Conservation (phyloP, 2,329 filamentous ascomycete genomes). For the Helicocarpus griseus region DNA sequence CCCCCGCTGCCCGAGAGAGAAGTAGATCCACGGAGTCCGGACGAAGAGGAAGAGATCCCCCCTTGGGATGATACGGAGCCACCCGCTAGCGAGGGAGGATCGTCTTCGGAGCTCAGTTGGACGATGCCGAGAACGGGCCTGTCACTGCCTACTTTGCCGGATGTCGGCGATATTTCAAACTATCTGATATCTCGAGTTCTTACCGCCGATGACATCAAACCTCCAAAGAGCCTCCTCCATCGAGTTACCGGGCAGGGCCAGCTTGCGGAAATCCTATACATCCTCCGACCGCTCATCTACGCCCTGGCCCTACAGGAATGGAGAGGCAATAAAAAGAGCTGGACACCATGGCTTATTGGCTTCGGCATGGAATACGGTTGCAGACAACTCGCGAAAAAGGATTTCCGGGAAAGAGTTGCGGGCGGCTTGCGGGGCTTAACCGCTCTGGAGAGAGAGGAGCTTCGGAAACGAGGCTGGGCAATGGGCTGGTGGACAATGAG, state of each 20-base stretch:
- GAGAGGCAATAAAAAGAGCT: conserved; percentile 63
- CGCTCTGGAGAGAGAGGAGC: conserved; percentile 78
- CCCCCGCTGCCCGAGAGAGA: conserved; percentile 82
- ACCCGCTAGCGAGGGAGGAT: conserved; percentile 29
- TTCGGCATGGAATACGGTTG: conserved; percentile 78
- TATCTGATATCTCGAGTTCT: conserved; percentile 86
- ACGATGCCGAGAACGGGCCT: conserved; percentile 90
- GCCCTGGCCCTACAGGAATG: conserved; percentile 69
- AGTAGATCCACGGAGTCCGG: conserved; percentile 54
- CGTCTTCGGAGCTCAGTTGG: conserved; percentile 51
- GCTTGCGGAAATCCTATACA: conserved; percentile 82
- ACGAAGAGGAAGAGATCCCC: conserved; percentile 43
- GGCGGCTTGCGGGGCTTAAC: conserved; percentile 68
- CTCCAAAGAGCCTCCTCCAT: conserved; percentile 77
- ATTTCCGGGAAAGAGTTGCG: conserved; percentile 53
- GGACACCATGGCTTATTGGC: conserved; percentile 86
- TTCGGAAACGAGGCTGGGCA: conserved; percentile 77
- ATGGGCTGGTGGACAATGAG: conserved; percentile 96
- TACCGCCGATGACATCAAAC: conserved; percentile 93
- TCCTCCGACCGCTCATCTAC: conserved; percentile 79
- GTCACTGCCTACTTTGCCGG: conserved; percentile 72
- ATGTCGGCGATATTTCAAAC: conserved; percentile 68
- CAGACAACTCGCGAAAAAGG: conserved; percentile 66
- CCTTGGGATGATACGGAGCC: conserved; percentile 41
- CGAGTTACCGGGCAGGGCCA: conserved; percentile 62